A percentile compares a stretch with the other conserved stretches of the same genome.
Conservation (phyloP, 306 rosid genomes). For the Cicer arietinum region DNA sequence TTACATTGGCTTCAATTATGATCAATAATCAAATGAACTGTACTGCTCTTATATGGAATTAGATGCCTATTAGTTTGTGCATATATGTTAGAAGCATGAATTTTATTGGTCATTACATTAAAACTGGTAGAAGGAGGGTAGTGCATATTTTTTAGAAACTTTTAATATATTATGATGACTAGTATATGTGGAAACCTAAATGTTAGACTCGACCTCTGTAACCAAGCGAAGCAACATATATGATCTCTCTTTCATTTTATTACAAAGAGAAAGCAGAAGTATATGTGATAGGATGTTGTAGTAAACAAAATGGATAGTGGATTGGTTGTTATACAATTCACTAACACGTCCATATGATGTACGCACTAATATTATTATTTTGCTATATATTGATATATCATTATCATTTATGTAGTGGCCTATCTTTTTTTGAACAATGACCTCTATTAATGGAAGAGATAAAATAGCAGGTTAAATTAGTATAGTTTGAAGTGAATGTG, state of each 20-base stretch:
- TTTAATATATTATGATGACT: background rate
- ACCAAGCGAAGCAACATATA: background rate
- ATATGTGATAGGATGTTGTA: background rate
- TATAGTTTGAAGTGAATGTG: no score
- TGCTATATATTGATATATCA: no score
- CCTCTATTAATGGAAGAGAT: no score
- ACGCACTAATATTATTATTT: no score
- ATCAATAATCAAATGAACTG: background rate
- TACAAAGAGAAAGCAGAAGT: background rate
- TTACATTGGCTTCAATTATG: background rate
- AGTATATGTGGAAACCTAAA: background rate
- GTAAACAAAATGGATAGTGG: background rate
- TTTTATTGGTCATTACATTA: background rate
- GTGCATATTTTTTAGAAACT: background rate
- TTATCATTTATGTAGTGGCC: no score
- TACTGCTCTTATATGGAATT: background rate
- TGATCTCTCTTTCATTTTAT: background rate
- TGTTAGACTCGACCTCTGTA: background rate
- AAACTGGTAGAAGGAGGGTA: background rate
- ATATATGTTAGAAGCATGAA: background rate
- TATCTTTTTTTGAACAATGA: no score
- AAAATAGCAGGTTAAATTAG: no score
- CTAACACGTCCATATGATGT: no score
- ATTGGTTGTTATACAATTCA: no score
- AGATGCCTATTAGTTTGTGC: background rate